Evolutionary conservation across 176 grass and related monocot species (phyloP), one percentile per base, ranked within the genome.

Genomic region (Pontederia crassipes): DNA sequence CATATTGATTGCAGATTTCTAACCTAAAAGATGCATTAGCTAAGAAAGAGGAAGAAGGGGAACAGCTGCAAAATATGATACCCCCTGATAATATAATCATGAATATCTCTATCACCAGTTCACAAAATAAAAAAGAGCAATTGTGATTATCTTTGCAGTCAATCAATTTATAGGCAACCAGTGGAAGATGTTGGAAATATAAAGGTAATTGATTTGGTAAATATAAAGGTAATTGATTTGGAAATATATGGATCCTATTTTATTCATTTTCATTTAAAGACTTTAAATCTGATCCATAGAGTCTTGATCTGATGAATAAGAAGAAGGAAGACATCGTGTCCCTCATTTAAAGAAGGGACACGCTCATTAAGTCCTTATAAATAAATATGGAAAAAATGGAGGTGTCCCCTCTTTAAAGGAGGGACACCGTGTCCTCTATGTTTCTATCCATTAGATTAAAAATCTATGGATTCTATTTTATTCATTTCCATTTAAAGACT

Each of bases 121-220:
- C 76, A 80, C 57, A 13, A 48, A 54, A 35, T 35, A 35, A 35
- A 35, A 35, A 35, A 35, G 2, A 35, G 29, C 29, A 35, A 35
- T 35, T 4, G 29, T 35, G 29, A 35, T 4, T 35, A 35, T 35
- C 29, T 2, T 35, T 35, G 29, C 4, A 35, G 29, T 35, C 51
- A 84, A 54, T 72, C 40, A 48, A 86, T 67, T 77, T 69, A 64
- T 46, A 85, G 81, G 52, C 87, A 91, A n/a, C 77, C 79, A n/a
- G 91, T 91, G 87, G 93, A 97, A 69, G 92, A 97, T 67, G 84
- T 92, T 78, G 81, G 77, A 55, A 98, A 88, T 53, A 55, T 98
- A 67, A 79, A 81, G 93, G 87, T 98, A 74, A 57, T 66, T 12
- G n/a, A n/a, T n/a, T n/a, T n/a, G n/a, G n/a, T 29, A 57, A 46